Evolutionary conservation across 2,329 filamentous ascomycete species (phyloP).

Genomic region (Talaromyces funiculosus): DNA sequence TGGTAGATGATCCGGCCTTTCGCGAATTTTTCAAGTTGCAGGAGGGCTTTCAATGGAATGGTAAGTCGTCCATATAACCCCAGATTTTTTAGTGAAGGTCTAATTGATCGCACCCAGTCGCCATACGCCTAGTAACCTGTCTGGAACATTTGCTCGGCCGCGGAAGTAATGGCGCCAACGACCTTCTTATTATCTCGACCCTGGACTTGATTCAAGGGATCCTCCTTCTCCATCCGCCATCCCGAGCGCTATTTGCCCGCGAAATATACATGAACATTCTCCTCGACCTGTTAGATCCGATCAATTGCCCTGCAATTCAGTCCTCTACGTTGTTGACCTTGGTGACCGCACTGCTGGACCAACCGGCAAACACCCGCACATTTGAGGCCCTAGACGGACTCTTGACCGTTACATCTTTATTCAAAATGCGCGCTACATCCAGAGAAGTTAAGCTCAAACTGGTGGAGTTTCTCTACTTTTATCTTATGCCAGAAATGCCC

Average conservation of each 20-base stretch:
- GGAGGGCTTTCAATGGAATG: conserved; percentile 96
- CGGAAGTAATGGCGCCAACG: conserved; percentile 73
- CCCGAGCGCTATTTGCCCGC: conserved; percentile 76
- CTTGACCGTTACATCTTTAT: conserved; percentile 83
- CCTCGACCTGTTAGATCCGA: conserved; percentile 86
- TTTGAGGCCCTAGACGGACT: conserved; percentile 92
- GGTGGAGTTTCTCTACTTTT: conserved; percentile 98
- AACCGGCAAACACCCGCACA: conserved; percentile 78
- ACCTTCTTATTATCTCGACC: conserved; percentile 79
- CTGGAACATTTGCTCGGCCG: conserved; percentile 82
- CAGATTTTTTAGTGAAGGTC: background rate
- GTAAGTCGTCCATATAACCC: conserved; percentile 30
- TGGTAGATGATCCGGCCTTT: conserved; percentile 81
- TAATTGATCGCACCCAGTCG: conserved; percentile 48
- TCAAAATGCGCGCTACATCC: conserved; percentile 79
- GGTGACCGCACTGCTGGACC: conserved; percentile 80
- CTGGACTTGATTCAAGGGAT: conserved; percentile 85
- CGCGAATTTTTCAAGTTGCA: conserved; percentile 94
- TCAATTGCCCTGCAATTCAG: conserved; percentile 88
- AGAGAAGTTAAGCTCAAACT: conserved; percentile 90
- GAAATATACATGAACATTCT: conserved; percentile 96
- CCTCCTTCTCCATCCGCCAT: conserved; percentile 82
- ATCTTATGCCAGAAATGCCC: conserved; percentile 85
- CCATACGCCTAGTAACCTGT: conserved; percentile 75
- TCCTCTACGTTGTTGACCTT: conserved; percentile 84